Base-by-base conservation (phyloP, 768 basidiomycete species). In the Kondoa malvinella region DNA sequence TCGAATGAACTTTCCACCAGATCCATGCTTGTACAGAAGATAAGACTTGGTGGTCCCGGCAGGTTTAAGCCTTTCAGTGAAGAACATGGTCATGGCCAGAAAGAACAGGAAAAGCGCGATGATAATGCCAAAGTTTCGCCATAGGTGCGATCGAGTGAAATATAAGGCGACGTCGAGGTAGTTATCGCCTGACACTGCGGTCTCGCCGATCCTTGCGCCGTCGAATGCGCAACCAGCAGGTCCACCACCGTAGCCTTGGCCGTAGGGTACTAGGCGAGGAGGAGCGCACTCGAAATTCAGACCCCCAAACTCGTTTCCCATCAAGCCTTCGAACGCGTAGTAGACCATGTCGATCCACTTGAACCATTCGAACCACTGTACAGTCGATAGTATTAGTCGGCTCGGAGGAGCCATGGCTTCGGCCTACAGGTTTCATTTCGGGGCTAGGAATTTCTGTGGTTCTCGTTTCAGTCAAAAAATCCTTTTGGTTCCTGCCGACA, bases 191-290 rank as follows among this genome's bases (percentile, higher is more conserved):
- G 8, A 14, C 4, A 60, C 27, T 26, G 58, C 25, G 12, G 58
- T 50, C 21, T 8, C 8, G 40, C 58, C 58, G 15, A 60, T 4
- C 14, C 8, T 60, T 4, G 12, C 14, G 15, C 58, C 58, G 25
- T 25, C 58, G 30, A 60, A 60, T 25, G 25, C 58, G 30, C 58
- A 60, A 14, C 58, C 58, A 60, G 58, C 58, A 8, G 58, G 58
- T 8, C 58, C 58, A 14, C 58, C 58, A 8, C 30, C 58, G 25
- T 60, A 60, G n/a, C 30, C 58, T 26, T 25, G 58, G 14, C 58
- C 58, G 30, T 60, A 60, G 30, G 58, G 58, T 8, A 31, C 27
- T 25, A 50, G 21, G 40, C 40, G 40, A 50, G 40, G 40, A 50
- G 40, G 40, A 8, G 21, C 40, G 40, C 40, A 50, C 8, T 8